A percentile compares a stretch with the other conserved stretches of the same genome.
These are phyloP conservation scores for Eimeria mitis DNA, from an alignment of 169 alveolate genomes.

Conservation along the genomic window DNA sequence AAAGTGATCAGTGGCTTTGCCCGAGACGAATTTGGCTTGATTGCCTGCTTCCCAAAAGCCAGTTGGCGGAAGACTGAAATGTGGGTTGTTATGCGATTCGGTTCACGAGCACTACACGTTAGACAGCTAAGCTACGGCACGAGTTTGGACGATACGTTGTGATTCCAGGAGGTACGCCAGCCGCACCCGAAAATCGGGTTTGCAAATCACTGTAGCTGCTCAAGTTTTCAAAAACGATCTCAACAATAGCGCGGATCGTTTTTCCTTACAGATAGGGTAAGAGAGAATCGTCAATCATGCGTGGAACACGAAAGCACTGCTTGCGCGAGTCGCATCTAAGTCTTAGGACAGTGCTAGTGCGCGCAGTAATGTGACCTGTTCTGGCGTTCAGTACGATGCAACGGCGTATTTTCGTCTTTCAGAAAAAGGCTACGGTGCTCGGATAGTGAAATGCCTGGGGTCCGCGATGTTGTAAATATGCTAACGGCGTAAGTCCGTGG, in stretches of 20 bases:
- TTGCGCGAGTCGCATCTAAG: not conserved
- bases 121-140: not conserved
- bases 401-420: not conserved
- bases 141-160: not conserved
- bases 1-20: not conserved
- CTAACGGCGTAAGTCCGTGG: not conserved
- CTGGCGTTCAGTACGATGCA: not conserved
- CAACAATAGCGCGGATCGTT: not conserved
- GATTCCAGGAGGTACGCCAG: not conserved
- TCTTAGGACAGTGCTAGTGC: not conserved
- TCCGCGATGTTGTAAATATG: not conserved
- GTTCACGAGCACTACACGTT: not conserved
- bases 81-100: too few species aligned
- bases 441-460: not conserved
- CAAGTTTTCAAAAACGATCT: too few species aligned
- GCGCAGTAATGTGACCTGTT: not conserved
- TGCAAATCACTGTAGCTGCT: too few species aligned
- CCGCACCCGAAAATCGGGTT: too few species aligned
- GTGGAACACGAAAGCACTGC: not conserved
- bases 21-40: not conserved
- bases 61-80: not conserved
- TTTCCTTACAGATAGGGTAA: too few species aligned
- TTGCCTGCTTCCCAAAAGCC: not conserved
- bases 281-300: not conserved
- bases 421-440: not conserved